Evolutionary conservation across 805 yeast genomes (phyloP).

Genomic region (Candida incommunis): DNA sequence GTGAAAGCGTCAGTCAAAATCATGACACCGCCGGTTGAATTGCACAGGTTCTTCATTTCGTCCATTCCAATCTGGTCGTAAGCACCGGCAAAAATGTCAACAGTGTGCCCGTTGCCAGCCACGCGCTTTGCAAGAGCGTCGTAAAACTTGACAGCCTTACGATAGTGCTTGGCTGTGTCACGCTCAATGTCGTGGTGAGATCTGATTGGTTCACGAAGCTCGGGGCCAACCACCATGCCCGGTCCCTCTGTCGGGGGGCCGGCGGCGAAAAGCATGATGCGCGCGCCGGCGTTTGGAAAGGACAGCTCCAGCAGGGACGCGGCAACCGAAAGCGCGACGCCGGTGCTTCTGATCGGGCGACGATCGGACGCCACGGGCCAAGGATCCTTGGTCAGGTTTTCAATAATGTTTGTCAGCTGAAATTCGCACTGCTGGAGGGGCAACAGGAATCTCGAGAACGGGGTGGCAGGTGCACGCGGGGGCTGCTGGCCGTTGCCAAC

Average conservation of each 20-base stretch:
- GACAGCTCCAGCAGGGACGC: conserved; percentile 68
- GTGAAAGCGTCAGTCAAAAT: conserved; percentile 87
- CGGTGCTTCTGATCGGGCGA: conserved; percentile 84
- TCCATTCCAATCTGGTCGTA: conserved; percentile 91
- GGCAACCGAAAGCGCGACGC: conserved; percentile 82
- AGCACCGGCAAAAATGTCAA: conserved; percentile 89
- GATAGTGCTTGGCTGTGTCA: conserved; percentile 75
- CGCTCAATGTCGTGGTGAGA: conserved; percentile 95
- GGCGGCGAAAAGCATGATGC: conserved; percentile 79
- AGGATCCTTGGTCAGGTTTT: conserved; percentile 62
- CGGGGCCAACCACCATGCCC: conserved; percentile 84
- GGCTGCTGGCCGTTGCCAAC: conserved; percentile 8
- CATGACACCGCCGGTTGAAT: conserved; percentile 80
- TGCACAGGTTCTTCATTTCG: conserved; percentile 80
- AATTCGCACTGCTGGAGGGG: conserved; percentile 72
- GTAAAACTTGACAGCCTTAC: conserved; percentile 73
- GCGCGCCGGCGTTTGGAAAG: conserved; percentile 74
- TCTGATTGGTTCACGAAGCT: conserved; percentile 89
- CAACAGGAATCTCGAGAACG: conserved; percentile 48
- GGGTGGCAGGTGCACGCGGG: conserved; percentile 24
- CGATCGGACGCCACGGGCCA: conserved; percentile 74
- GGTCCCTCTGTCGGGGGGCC: conserved; percentile 95
- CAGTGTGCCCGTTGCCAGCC: conserved; percentile 59
- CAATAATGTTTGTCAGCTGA: conserved; percentile 66
- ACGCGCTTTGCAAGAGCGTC: conserved; percentile 60